phyloP scores from a whole-genome alignment of 176 grass and related monocot species.

The Hyparrhenia diplandra region DNA sequence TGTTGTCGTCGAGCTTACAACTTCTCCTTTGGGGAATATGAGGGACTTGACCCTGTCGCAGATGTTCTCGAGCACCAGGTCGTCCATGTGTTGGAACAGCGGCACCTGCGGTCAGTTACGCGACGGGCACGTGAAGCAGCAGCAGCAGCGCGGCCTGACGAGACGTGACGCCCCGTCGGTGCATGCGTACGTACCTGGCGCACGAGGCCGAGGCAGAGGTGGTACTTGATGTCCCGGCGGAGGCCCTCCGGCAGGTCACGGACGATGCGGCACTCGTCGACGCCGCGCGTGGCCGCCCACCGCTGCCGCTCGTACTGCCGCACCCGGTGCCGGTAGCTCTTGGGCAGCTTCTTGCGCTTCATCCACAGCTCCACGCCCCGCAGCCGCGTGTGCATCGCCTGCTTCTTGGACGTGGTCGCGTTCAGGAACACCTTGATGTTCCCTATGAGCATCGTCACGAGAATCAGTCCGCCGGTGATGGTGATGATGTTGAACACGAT shows the following conservation, averaged over 20 bases:
- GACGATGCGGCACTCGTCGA: conserved; percentile 67
- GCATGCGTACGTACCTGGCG: conserved; percentile 47
- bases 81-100: conserved; percentile 97
- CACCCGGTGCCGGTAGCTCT: conserved; percentile 55
- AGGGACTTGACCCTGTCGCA: conserved; percentile 82
- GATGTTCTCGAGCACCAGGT: conserved; percentile 89
- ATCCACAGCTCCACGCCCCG: conserved; percentile 81
- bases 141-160: background rate
- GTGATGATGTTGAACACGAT: conserved; percentile 96
- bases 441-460: conserved; percentile 94
- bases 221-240: conserved; percentile 89
- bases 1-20: conserved; percentile 35
- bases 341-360: conserved; percentile 59
- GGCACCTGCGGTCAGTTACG: conserved; percentile 51
- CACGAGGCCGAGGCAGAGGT: conserved; percentile 91
- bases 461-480: conserved; percentile 69
- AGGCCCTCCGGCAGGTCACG: conserved; percentile 71
- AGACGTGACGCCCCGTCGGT: background rate
- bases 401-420: conserved; percentile 93
- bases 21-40: conserved; percentile 84
- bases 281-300: conserved; percentile 86
- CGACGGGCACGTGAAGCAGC: background rate
- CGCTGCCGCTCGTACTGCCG: conserved; percentile 89
- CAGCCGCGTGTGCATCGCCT: conserved; percentile 68
- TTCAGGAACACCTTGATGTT: conserved; percentile 98